Evolutionary conservation across 208 protist genomes (phyloP).

Genomic region (Leishmania mexicana): DNA sequence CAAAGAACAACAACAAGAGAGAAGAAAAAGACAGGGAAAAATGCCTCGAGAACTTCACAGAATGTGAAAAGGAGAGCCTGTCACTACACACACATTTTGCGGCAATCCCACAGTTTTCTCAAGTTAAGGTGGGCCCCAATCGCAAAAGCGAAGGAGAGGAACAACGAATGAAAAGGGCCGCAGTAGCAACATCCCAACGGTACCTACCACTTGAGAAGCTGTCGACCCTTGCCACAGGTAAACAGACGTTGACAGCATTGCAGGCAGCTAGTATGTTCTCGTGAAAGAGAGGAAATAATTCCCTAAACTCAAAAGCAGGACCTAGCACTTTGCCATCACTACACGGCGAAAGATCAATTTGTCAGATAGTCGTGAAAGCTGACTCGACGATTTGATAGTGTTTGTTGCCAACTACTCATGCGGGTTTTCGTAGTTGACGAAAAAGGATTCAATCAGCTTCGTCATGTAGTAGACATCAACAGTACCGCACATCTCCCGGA

Average conservation of each 20-base stretch:
- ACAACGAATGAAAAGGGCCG: neutral
- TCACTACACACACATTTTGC: neutral
- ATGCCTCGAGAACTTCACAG: neutral
- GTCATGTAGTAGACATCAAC: conserved; percentile 88
- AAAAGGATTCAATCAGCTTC: conserved; percentile 91
- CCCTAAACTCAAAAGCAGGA: neutral
- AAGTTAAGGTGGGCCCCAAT: neutral
- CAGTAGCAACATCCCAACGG: too few relatives aligned
- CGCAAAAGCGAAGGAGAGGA: neutral
- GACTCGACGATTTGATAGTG: neutral
- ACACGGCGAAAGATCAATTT: neutral
- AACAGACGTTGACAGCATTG: neutral
- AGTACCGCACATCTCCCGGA: conserved; percentile 96
- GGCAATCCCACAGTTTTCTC: neutral
- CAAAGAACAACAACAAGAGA: neutral
- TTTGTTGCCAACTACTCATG: neutral
- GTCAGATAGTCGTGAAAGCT: neutral
- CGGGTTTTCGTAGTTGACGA: conserved; percentile 52
- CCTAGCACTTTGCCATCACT: neutral
- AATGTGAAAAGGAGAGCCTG: neutral
- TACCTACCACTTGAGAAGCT: neutral
- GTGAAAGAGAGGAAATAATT: neutral
- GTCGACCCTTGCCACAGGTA: neutral
- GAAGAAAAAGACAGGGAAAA: neutral
- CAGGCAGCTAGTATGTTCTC: neutral